Base-by-base conservation (phyloP, 306 rosid genomes). In the Benincasa hispida region DNA sequence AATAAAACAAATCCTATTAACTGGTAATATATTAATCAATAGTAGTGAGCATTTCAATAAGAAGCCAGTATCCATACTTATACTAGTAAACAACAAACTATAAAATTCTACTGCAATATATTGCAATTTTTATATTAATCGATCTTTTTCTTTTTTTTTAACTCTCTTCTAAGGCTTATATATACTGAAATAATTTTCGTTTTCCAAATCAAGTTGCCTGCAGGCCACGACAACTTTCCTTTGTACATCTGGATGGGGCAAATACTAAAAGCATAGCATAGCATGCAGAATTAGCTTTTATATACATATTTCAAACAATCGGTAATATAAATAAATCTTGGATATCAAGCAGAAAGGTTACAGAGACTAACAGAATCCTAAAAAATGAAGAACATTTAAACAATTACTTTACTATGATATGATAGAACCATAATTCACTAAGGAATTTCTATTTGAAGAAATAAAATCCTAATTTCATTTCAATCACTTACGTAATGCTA, bases 1-100 rank as follows among this genome's bases (percentile, higher is more conserved):
- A 78, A 77, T 32, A 76, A 82, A 79, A 82, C 17, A 78, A 79
- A 77, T 42, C 45, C 55, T 60, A 70, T 79, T 88, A 74, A 86
- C 45, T 45, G 79, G 79, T 88, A 72, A 14, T 15, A 45, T 69
- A 8, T 5, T 19, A 67, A n/a, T 41, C 74, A 67, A 67, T 67
- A 22, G 53, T 45, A 45, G n/a, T n/a, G n/a, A 12, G 37, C 55
- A 42, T 45, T 67, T 69, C 57, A 25, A 69, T 41, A 22, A 69
- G 24, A 68, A 68, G 74, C 21, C 21, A 13, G 12, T 21, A 24
- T 42, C 35, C 55, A 68, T 42, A 68, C n/a, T 22, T 37, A 42
- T 68, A 42, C 54, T 41, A 68, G 51, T 66, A 13, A 22, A 42
- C 10, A 21, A 68, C 34, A 41, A 37, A 66, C 35, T 3, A 14